A percentile compares a stretch with the other conserved stretches of the same genome.
Conservation (phyloP, 2,329 filamentous ascomycete genomes). For the Corniculantispora saksenae region DNA sequence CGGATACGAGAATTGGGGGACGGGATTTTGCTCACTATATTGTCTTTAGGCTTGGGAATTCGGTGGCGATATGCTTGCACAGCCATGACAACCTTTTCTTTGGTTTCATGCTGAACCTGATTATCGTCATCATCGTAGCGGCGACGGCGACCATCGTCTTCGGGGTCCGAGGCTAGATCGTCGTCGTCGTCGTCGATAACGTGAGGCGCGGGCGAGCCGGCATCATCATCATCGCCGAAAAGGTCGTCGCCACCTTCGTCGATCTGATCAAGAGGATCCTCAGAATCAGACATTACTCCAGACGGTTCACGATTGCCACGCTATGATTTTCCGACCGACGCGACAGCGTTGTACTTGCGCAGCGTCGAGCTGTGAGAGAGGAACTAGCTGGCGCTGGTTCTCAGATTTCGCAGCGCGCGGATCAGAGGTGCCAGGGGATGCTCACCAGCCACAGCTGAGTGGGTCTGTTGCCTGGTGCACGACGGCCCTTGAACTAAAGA, state of each 20-base stretch:
- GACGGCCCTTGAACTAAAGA: background rate
- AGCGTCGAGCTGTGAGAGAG: background rate
- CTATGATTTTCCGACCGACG: background rate
- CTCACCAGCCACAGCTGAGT: conserved; percentile 14
- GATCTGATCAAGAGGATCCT: conserved; percentile 53
- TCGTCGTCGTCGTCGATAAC: conserved; percentile 59
- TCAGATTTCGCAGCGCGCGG: conserved; percentile 12
- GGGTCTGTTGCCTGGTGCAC: conserved; percentile 16
- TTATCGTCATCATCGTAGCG: conserved; percentile 48
- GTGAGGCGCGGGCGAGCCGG: conserved; percentile 65
- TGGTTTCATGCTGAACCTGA: conserved; percentile 47
- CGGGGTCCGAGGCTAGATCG: conserved; percentile 54
- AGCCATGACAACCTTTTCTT: conserved; percentile 61
- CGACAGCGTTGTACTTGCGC: conserved; percentile 4
- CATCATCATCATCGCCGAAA: conserved; percentile 62
- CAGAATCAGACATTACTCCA: conserved; percentile 56
- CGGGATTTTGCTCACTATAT: conserved; percentile 55
- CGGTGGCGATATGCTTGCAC: conserved; percentile 68
- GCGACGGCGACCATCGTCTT: conserved; percentile 43
- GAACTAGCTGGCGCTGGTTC: background rate
- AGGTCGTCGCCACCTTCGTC: conserved; percentile 62
- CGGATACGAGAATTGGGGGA: background rate
- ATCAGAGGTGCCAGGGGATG: background rate
- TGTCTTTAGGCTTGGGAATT: conserved; percentile 69
- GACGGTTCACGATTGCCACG: background rate